phyloP scores from a whole-genome alignment of 345 rosid species.

The Heritiera fomes region DNA sequence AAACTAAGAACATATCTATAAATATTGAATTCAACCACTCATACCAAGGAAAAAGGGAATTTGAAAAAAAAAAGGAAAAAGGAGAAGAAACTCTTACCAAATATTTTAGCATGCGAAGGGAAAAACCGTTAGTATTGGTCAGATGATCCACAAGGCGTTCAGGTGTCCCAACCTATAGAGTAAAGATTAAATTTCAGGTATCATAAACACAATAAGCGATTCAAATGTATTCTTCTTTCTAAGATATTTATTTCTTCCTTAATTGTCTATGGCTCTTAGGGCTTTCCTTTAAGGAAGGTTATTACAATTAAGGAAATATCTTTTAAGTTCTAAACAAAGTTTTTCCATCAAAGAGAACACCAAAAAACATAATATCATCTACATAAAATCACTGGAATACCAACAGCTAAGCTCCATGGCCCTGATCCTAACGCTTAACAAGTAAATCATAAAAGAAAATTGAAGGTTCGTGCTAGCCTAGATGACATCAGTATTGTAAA shows the following conservation, averaged over 20 bases:
- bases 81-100: constrained; percentile 52
- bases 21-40: not conserved
- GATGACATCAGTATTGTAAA: not conserved
- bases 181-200: not conserved
- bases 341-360: not conserved
- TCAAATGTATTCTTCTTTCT: not conserved
- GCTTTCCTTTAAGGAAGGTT: not conserved
- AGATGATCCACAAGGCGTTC: constrained; percentile 92
- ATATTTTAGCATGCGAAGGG: constrained; percentile 71
- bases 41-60: not conserved
- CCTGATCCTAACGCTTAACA: not conserved
- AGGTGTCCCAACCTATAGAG: constrained; percentile 83
- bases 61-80: not conserved
- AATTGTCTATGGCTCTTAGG: not conserved
- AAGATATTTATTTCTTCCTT: not conserved
- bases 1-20: not conserved
- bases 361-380: not conserved
- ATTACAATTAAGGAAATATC: not conserved
- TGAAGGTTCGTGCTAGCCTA: not conserved
- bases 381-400: not conserved
- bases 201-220: not conserved
- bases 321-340: not conserved
- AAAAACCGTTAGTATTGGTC: constrained; percentile 85
- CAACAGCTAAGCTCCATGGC: not conserved
- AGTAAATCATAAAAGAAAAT: not conserved